These are phyloP conservation scores for Paraurostyla sp. DNA, from an alignment of 73 alveolate genomes.

Conservation along the genomic window DNA sequence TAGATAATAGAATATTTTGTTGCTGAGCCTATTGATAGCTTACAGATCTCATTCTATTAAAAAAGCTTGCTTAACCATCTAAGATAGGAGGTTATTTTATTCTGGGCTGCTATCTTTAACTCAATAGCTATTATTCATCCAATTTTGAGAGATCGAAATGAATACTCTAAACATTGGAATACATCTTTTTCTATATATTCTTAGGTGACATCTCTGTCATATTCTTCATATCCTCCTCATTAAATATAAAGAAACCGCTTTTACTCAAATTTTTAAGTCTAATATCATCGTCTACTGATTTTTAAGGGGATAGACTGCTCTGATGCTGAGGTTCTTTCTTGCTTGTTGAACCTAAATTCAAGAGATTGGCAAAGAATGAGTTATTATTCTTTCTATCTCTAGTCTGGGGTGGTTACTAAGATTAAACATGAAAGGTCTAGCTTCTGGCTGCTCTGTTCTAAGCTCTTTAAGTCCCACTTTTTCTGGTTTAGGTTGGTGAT, in stretches of 20 bases:
- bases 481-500: background rate
- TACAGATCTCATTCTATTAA: constrained; percentile 44
- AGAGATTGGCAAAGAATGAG: constrained; percentile 26
- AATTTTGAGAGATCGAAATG: background rate
- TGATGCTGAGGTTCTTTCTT: background rate
- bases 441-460: constrained; percentile 51
- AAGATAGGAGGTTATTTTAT: background rate
- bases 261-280: background rate
- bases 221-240: constrained; percentile 60
- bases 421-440: constrained; percentile 34
- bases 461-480: background rate
- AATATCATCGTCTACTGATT: background rate
- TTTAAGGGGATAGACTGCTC: background rate
- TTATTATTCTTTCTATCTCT: constrained; percentile 45
- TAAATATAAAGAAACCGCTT: constrained; percentile 50
- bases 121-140: background rate
- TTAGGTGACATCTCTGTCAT: constrained; percentile 63
- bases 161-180: background rate
- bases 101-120: constrained; percentile 36
- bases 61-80: background rate
- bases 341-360: constrained; percentile 32
- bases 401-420: background rate
- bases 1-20: too few species aligned
- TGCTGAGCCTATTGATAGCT: constrained; percentile 48
- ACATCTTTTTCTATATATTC: background rate